A percentile compares a stretch with the other conserved stretches of the same genome.
These are phyloP conservation scores for Leccinum variicolor DNA, from an alignment of 768 basidiomycete genomes.

Conservation along the genomic window DNA sequence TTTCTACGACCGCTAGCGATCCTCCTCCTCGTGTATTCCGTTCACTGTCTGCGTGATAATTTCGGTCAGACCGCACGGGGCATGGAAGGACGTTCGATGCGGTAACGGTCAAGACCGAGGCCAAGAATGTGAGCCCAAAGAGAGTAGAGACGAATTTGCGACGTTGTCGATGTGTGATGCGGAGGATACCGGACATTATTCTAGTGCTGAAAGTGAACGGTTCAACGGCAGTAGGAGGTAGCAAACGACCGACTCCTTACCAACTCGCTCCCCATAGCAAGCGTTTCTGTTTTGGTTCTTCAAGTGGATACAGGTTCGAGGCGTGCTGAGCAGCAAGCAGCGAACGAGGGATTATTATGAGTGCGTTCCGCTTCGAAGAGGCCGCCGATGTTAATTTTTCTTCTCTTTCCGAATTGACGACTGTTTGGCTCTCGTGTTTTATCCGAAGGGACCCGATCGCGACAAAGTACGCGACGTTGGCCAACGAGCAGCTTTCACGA, in stretches of 20 bases:
- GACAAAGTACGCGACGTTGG: not conserved
- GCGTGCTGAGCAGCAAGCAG: not conserved
- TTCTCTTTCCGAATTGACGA: constrained; percentile 11
- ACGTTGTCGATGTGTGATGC: constrained; percentile 52
- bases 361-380: not conserved
- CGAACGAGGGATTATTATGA: not conserved
- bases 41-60: constrained; percentile 57
- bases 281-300: not conserved
- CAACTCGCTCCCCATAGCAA: constrained; percentile 23
- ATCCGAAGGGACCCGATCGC: not conserved
- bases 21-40: constrained; percentile 24
- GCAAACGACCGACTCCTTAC: constrained; percentile 7
- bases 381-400: too few relatives aligned
- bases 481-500: too few relatives aligned
- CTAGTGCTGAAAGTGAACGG: constrained; percentile 43
- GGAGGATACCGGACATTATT: constrained; percentile 61
- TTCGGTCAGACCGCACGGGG: constrained; percentile 61
- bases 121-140: constrained; percentile 78
- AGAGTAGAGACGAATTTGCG: constrained; percentile 75
- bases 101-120: constrained; percentile 74
- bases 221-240: too few relatives aligned
- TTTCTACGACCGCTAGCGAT: constrained; percentile 47
- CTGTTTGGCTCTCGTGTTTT: constrained; percentile 20
- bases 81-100: constrained; percentile 79
- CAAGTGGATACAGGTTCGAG: not conserved